phyloP scores from a whole-genome alignment of 768 basidiomycete species.

The Ramaria sp. region DNA sequence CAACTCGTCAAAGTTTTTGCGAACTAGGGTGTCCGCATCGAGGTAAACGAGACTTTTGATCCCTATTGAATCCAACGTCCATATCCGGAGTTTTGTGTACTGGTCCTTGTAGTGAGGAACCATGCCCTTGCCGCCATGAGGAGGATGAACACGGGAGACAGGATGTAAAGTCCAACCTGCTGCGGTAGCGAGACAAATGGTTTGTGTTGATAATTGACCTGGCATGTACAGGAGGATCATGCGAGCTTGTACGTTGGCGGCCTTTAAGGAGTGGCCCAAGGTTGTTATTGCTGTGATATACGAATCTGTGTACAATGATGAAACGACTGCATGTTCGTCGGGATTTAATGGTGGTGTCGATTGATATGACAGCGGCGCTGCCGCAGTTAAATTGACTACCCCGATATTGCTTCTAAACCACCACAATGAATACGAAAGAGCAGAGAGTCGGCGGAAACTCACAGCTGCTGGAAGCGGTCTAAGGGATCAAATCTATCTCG shows the following conservation, averaged over 20 bases:
- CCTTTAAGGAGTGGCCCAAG: conserved; percentile 22
- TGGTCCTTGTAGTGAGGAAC: conserved; percentile 28
- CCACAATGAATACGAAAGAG: no score
- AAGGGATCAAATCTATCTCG: no score
- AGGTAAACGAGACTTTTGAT: conserved; percentile 28
- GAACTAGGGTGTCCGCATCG: conserved; percentile 34
- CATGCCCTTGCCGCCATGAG: conserved; percentile 26
- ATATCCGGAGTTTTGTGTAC: conserved; percentile 34
- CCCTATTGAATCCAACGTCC: conserved; percentile 25
- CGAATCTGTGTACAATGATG: conserved; percentile 22
- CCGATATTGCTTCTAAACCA: no score
- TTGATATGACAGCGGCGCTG: no score
- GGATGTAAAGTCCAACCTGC: conserved; percentile 29
- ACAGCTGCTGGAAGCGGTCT: no score
- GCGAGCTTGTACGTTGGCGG: conserved; percentile 22
- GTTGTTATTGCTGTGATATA: conserved; percentile 22
- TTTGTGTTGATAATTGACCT: conserved; percentile 26
- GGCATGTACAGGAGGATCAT: conserved; percentile 24
- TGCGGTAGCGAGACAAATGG: conserved; percentile 28
- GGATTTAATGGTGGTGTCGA: neutral
- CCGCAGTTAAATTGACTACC: no score
- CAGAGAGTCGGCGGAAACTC: no score
- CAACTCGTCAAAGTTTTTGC: conserved; percentile 33
- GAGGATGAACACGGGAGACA: conserved; percentile 28
- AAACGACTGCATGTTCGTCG: conserved; percentile 19